Conservation (phyloP, 2,329 filamentous ascomycete genomes). For the Fusarium miscanthi region DNA sequence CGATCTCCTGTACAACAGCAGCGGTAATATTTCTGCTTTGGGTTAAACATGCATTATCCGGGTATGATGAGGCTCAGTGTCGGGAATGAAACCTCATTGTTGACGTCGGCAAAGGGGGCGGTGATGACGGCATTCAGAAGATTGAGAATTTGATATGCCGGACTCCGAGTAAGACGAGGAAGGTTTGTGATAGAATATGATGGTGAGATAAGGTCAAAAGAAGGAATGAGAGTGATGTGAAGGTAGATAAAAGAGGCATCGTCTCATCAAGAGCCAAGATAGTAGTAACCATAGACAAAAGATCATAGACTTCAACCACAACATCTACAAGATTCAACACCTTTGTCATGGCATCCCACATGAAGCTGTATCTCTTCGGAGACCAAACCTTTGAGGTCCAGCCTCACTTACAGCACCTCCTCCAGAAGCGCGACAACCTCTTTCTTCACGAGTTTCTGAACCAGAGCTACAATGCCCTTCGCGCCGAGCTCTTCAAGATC, state of each 20-base stretch:
- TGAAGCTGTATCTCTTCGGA: conserved; percentile 36
- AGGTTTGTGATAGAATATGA: neutral
- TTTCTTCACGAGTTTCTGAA: conserved; percentile 36
- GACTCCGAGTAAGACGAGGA: conserved; percentile 2
- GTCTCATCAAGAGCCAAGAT: neutral
- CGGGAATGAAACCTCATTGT: neutral
- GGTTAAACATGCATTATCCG: neutral
- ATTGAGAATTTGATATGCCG: neutral
- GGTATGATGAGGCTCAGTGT: conserved; percentile 4
- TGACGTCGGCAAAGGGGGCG: neutral
- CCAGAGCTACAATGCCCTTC: conserved; percentile 32
- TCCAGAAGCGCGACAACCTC: conserved; percentile 37
- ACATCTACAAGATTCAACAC: conserved; percentile 36
- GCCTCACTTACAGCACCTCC: conserved; percentile 23
- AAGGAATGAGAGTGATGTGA: neutral
- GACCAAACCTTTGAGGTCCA: conserved; percentile 37
- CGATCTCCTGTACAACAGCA: neutral
- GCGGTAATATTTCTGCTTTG: neutral
- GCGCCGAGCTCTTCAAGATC: conserved; percentile 29
- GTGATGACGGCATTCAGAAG: neutral
- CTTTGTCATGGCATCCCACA: conserved; percentile 21
- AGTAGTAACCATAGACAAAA: conserved; percentile 5
- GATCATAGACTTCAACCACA: conserved; percentile 20
- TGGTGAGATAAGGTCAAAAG: neutral
- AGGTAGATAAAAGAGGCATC: conserved; percentile 12